Base-by-base conservation (phyloP, 2,329 filamentous ascomycete species). In the Pseudodiploospora longispora region DNA sequence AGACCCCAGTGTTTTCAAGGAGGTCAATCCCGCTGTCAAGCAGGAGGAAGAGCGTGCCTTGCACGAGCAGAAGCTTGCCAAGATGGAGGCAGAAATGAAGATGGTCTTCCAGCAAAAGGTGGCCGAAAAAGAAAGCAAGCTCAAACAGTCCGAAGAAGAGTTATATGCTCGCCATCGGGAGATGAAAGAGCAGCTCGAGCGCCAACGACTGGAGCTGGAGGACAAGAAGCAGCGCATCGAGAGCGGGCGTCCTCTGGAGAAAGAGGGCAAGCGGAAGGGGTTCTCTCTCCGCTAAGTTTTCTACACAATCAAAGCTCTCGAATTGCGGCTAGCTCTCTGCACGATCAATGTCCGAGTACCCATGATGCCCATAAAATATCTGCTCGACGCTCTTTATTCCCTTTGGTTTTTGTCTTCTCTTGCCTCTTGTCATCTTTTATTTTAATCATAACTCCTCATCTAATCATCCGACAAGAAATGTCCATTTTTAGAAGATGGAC, bases 101-200 rank as follows among this genome's bases (percentile, higher is more conserved):
- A 95, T 96, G 87, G 93, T 98, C 57, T 98, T 98, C 88, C 93
- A 97, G 69, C 93, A 98, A 68, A 98, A 98, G 85, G 93, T 98
- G 30, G 83, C 88, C 55, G 93, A 98, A 71, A 98, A 98, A 78
- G 93, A 98, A 74, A 95, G 88, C 80, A 98, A 98, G 74, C 76
- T 98, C 66, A 95, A 95, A 75, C 93, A 97, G 74, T 95, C 89
- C 76, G 93, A 98, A 70, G 93, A 98, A 68, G 93, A 98, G 76
- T 75, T 98, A 47, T 97, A 97, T 63, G 90, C 93, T 55, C 85
- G 93, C 59, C 93, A 98, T 75, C 84, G 91, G 65, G 93, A 98
- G 76, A 98, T 98, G 93, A 98, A 97, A 79, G 93, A 98, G 65
- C 91, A 97, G 69, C 81, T 98, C 59, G 93, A 98, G 62, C 83